Conservation (phyloP, 192 early-diverging fungal species). For the Coemansia sp. region DNA sequence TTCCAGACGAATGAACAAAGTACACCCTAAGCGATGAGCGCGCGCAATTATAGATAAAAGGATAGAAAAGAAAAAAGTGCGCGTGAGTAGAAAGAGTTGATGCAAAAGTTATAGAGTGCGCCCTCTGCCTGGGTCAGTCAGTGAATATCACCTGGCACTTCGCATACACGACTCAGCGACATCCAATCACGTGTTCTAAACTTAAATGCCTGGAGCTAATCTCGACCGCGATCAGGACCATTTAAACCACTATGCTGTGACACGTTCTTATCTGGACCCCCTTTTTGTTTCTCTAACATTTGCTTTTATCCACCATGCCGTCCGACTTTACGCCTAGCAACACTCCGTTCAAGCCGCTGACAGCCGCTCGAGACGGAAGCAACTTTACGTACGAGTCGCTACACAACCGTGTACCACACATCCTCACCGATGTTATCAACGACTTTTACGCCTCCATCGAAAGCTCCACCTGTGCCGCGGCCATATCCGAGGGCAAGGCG, state of each 20-base stretch:
- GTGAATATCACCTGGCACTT: background rate
- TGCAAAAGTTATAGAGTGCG: background rate
- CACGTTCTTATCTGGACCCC: background rate
- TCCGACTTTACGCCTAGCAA: conserved; percentile 46
- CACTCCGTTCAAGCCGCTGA: conserved; percentile 64
- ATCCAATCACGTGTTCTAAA: no score
- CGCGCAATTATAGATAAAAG: background rate
- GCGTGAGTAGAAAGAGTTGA: background rate
- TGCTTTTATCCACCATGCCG: background rate
- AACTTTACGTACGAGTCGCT: conserved; percentile 81
- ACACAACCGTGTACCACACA: conserved; percentile 77
- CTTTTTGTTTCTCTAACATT: background rate
- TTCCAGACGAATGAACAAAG: background rate
- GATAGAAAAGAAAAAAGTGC: background rate
- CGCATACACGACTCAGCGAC: background rate
- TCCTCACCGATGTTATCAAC: conserved; percentile 78
- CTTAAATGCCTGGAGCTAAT: no score
- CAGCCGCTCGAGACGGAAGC: conserved; percentile 61
- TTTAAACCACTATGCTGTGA: background rate
- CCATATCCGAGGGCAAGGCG: conserved; percentile 63
- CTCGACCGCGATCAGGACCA: background rate
- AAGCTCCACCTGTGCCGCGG: conserved; percentile 22
- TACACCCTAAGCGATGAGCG: background rate
- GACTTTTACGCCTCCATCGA: conserved; percentile 64
- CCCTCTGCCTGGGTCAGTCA: background rate